A percentile compares a stretch with the other conserved stretches of the same genome.
Evolutionary conservation across 1,284 basidiomycete genomes (phyloP).

Genomic region (Sanghuangporus baumii): DNA sequence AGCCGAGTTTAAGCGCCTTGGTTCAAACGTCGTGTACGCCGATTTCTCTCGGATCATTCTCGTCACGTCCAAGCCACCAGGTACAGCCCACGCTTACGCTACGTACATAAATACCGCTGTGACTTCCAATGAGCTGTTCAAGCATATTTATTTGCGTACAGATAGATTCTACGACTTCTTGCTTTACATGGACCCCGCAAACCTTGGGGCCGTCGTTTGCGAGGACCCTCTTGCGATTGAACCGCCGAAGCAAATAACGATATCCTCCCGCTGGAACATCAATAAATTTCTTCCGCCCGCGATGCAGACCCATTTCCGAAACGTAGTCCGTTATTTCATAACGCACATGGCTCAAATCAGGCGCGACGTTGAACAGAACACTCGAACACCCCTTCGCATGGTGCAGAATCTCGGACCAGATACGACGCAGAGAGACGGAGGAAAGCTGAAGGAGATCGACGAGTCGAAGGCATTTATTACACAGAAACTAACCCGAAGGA

Average conservation of each 20-base stretch:
- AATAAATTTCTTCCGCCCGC: constrained; percentile 84
- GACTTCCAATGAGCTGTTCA: constrained; percentile 93
- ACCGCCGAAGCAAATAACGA: constrained; percentile 56
- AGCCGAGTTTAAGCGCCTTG: constrained; percentile 94
- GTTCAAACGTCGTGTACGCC: constrained; percentile 92
- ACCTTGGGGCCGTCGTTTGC: constrained; percentile 88
- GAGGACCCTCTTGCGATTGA: constrained; percentile 67
- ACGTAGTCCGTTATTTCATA: constrained; percentile 79
- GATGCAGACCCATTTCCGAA: constrained; percentile 76
- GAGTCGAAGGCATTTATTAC: constrained; percentile 71
- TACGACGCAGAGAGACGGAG: constrained; percentile 58
- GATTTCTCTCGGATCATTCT: constrained; percentile 90
- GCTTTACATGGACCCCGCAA: constrained; percentile 94
- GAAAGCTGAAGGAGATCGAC: constrained; percentile 67
- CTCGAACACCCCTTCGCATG: constrained; percentile 69
- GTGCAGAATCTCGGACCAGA: constrained; percentile 68
- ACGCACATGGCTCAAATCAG: constrained; percentile 81
- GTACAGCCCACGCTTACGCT: constrained; percentile 92
- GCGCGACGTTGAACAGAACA: constrained; percentile 52
- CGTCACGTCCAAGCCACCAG: constrained; percentile 93
- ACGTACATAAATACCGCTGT: constrained; percentile 93
- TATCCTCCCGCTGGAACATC: constrained; percentile 97
- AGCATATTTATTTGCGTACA: constrained; percentile 85
- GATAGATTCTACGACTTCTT: constrained; percentile 94
- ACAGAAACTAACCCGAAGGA: constrained; percentile 75